Conservation (phyloP, 1,139 yeast genomes). For the Hemisphaericaspora subhashii region DNA sequence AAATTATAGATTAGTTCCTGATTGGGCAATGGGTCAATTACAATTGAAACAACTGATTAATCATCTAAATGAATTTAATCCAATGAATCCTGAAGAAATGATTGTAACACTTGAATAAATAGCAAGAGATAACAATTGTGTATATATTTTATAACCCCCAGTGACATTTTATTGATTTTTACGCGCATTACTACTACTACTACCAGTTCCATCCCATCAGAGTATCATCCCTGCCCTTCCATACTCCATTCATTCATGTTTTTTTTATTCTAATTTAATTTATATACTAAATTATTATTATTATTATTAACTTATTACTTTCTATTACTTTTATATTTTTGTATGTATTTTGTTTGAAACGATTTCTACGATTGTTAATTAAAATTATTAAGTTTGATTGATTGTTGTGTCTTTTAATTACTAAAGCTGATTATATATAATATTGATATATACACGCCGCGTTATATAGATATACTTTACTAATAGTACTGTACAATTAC, state of each 20-base stretch:
- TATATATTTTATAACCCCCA: background rate
- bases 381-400: too few species aligned
- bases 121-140: background rate
- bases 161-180: background rate
- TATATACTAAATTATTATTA: background rate
- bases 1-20: conserved; percentile 39
- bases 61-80: conserved; percentile 32
- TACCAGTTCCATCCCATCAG: too few species aligned
- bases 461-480: background rate
- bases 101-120: conserved; percentile 35
- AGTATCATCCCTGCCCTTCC: too few species aligned
- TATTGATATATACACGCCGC: background rate
- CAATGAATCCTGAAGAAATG: conserved; percentile 36
- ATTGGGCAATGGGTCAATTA: conserved; percentile 35
- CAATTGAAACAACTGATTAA: conserved; percentile 23
- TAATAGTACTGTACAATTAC: background rate
- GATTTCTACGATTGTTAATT: conserved; percentile 1
- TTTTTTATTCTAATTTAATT: background rate
- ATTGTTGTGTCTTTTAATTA: too few species aligned
- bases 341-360: conserved; percentile 1
- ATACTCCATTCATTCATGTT: background rate
- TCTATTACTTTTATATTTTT: background rate
- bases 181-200: background rate
- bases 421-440: too few species aligned
- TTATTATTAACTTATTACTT: background rate